Evolutionary conservation across 345 rosid species (phyloP).

Genomic region (Populus ilicifolia): DNA sequence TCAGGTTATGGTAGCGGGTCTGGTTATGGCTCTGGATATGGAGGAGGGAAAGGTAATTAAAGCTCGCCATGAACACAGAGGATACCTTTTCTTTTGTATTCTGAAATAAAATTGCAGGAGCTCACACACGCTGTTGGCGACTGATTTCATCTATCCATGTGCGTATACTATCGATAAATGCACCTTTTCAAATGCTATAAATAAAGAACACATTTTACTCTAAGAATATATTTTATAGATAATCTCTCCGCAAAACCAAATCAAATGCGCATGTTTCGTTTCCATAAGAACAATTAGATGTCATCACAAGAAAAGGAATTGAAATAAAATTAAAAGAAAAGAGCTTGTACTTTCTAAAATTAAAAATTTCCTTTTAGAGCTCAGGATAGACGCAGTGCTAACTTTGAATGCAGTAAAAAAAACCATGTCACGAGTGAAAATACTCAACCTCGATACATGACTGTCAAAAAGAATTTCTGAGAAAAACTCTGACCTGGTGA

Average conservation of each 20-base stretch:
- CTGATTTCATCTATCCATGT: background rate
- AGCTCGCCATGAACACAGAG: constrained; percentile 24
- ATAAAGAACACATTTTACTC: no score
- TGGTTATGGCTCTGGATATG: no score
- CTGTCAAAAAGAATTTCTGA: background rate
- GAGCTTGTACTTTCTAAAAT: background rate
- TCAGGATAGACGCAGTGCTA: background rate
- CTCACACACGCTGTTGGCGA: background rate
- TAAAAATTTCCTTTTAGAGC: background rate
- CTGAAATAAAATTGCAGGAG: constrained; percentile 22
- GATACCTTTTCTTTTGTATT: background rate
- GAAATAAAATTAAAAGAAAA: background rate
- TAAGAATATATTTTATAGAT: background rate
- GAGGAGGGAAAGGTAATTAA: background rate
- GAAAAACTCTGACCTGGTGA: background rate
- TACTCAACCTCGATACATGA: background rate
- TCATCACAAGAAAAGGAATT: background rate
- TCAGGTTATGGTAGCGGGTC: no score
- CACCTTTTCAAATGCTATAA: no score
- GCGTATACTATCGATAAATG: background rate
- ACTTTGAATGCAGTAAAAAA: background rate
- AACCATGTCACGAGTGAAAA: background rate
- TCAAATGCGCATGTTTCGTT: background rate
- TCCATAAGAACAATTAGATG: background rate
- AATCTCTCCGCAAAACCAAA: background rate